phyloP scores from a whole-genome alignment of 2,329 filamentous ascomycete species.

The Ciborinia camelliae region DNA sequence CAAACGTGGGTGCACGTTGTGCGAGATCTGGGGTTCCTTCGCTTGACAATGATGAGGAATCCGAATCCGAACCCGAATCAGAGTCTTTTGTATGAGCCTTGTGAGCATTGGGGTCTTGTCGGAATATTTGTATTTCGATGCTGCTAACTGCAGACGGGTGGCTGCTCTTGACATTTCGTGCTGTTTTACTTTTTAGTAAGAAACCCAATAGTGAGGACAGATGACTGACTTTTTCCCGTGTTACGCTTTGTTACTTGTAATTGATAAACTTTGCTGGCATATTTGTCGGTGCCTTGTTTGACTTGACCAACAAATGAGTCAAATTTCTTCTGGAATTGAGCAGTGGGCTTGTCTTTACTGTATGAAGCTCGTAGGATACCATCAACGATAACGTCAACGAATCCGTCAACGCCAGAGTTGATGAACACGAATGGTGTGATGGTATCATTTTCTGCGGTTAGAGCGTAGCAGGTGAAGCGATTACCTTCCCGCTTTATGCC shows the following conservation, averaged over 20 bases:
- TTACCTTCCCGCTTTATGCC: constrained; percentile 9
- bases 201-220: not conserved
- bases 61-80: not conserved
- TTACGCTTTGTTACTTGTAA: constrained; percentile 24
- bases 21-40: not conserved
- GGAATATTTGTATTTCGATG: constrained; percentile 21
- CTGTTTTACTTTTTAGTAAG: not conserved
- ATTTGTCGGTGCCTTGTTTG: not conserved
- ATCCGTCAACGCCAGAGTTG: constrained; percentile 20
- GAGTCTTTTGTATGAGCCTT: not conserved
- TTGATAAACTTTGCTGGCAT: constrained; percentile 1
- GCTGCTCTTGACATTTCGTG: not conserved
- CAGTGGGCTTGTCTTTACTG: constrained; percentile 4
- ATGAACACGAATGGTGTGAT: constrained; percentile 18
- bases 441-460: constrained; percentile 24
- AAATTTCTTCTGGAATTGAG: not conserved
- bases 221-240: constrained; percentile 18
- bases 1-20: constrained; percentile 24
- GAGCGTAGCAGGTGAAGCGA: constrained; percentile 24
- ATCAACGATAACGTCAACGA: constrained; percentile 32
- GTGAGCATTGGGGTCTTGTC: not conserved
- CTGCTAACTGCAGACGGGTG: constrained; percentile 17
- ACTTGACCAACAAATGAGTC: not conserved
- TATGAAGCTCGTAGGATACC: constrained; percentile 30
- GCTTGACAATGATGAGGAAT: not conserved